Evolutionary conservation across 257 asterid genomes (phyloP).

Genomic region (Lithospermum erythrorhizon): DNA sequence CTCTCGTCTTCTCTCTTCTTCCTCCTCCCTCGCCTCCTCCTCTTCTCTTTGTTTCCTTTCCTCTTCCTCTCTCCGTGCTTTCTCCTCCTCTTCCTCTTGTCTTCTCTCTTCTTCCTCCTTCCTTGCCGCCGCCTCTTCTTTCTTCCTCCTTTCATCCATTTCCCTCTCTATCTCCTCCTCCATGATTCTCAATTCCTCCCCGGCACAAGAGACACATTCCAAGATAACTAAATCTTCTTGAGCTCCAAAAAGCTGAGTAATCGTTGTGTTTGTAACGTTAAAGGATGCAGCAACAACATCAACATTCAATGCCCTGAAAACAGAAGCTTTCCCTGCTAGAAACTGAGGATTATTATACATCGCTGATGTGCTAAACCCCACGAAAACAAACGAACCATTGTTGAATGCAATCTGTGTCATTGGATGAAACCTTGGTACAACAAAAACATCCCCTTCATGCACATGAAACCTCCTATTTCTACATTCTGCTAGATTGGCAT

Average conservation of each 20-base stretch:
- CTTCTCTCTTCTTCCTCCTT: slow-evolving; percentile 20
- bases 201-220: slow-evolving; percentile 70
- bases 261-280: slow-evolving; percentile 23
- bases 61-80: slow-evolving; percentile 8
- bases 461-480: slow-evolving; percentile 35
- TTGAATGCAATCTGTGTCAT: slow-evolving; percentile 84
- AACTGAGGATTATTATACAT: slow-evolving; percentile 59
- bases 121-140: slow-evolving; percentile 20
- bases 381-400: slow-evolving; percentile 53
- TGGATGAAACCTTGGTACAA: slow-evolving; percentile 56
- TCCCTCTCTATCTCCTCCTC: slow-evolving; percentile 43
- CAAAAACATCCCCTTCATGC: slow-evolving; percentile 61
- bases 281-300: slow-evolving; percentile 44
- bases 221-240: slow-evolving; percentile 44
- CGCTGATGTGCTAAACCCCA: slow-evolving; percentile 50
- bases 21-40: slow-evolving; percentile 7
- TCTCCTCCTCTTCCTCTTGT: slow-evolving; percentile 18
- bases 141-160: slow-evolving; percentile 22
- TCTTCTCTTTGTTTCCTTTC: not conserved
- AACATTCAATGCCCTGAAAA: slow-evolving; percentile 36
- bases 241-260: slow-evolving; percentile 30
- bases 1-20: slow-evolving; percentile 1
- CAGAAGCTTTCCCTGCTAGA: slow-evolving; percentile 62
- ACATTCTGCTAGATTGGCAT: slow-evolving; percentile 20
- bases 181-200: slow-evolving; percentile 51